phyloP scores from a whole-genome alignment of 208 protist genomes.

The Leishmania amazonensis region DNA sequence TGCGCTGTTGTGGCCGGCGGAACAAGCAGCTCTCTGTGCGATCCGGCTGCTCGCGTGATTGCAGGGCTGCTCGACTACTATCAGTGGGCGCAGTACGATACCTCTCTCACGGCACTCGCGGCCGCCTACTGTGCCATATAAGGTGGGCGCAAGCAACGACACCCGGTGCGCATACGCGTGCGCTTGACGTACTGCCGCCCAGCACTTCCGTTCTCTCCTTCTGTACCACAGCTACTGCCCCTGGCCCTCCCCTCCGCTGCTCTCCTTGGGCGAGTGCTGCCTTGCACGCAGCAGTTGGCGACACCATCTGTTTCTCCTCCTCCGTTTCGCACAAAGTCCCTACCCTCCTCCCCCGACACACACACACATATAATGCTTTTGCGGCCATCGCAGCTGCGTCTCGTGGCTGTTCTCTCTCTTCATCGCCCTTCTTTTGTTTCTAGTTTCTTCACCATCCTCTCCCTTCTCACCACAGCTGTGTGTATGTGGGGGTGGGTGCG shows the following conservation, averaged over 20 bases:
- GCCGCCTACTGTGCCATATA: constrained; percentile 48
- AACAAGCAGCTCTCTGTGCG: constrained; percentile 44
- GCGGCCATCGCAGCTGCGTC: background rate
- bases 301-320: background rate
- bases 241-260: background rate
- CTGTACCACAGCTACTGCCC: background rate
- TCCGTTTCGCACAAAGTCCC: background rate
- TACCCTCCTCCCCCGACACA: background rate
- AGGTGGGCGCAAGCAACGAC: background rate
- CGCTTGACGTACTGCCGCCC: background rate
- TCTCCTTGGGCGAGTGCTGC: background rate
- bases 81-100: constrained; percentile 88
- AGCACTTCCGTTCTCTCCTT: background rate
- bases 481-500: background rate
- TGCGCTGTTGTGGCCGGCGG: constrained; percentile 37
- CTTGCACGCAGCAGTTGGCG: background rate
- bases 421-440: background rate
- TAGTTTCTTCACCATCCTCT: background rate
- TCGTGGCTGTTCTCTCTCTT: background rate
- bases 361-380: background rate
- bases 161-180: background rate
- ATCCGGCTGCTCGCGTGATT: constrained; percentile 44
- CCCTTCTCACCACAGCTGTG: background rate
- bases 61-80: constrained; percentile 85
- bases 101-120: constrained; percentile 55